These are phyloP conservation scores for Cardamine resedifolia DNA, from an alignment of 345 rosid genomes.

Conservation along the genomic window DNA sequence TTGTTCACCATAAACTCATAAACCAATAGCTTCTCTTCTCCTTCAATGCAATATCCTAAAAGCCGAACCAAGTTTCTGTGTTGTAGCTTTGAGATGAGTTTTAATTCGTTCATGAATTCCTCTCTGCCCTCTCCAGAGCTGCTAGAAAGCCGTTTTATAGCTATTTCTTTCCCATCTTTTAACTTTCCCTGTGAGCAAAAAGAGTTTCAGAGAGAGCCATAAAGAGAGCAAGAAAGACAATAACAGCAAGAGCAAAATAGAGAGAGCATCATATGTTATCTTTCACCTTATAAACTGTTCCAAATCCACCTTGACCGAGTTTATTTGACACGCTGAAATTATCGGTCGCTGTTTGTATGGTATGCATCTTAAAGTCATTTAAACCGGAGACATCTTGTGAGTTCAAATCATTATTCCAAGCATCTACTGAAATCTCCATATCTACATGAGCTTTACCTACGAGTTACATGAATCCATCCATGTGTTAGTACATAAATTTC, in stretches of 20 bases:
- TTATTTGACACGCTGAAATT: slow-evolving; percentile 15
- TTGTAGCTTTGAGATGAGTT: slow-evolving; percentile 48
- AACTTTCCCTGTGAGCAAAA: slow-evolving; percentile 41
- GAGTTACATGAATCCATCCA: neutral
- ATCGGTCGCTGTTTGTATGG: slow-evolving; percentile 5
- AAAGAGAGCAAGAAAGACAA: neutral
- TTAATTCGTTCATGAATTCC: slow-evolving; percentile 46
- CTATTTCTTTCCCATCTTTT: slow-evolving; percentile 40
- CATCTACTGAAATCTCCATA: neutral
- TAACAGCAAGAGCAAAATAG: neutral
- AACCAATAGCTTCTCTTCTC: no score
- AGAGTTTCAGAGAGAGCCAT: neutral
- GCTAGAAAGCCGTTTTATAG: slow-evolving; percentile 48
- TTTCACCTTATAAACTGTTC: slow-evolving; percentile 31
- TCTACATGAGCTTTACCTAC: slow-evolving; percentile 10
- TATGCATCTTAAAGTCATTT: slow-evolving; percentile 14
- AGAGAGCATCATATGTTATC: neutral
- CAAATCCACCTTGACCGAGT: slow-evolving; percentile 34
- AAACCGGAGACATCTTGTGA: slow-evolving; percentile 15
- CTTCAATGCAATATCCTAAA: no score
- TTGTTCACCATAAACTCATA: no score
- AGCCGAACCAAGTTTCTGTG: no score
- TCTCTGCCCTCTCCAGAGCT: slow-evolving; percentile 45
- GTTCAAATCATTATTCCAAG: slow-evolving; percentile 6
- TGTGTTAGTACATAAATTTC: neutral